Evolutionary conservation across 495 filamentous ascomycete species (phyloP).

Genomic region (Penicillium roqueforti): DNA sequence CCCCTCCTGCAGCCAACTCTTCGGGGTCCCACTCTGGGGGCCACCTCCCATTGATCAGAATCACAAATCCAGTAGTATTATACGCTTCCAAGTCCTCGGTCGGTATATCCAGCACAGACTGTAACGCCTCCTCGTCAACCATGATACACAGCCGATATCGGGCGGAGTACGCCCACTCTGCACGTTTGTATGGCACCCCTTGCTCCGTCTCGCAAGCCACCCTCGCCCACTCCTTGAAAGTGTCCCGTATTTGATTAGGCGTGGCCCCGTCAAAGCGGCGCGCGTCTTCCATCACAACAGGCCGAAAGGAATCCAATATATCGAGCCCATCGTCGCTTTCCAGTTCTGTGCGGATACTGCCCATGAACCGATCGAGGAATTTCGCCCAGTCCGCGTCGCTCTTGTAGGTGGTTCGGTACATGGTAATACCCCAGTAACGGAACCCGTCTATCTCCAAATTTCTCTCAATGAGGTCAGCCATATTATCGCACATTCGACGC

Average conservation of each 20-base stretch:
- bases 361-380: constrained; percentile 4
- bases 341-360: not conserved
- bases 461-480: constrained; percentile 7
- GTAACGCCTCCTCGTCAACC: constrained; percentile 9
- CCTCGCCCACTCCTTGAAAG: constrained; percentile 8
- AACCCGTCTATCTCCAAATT: constrained; percentile 7
- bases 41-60: constrained; percentile 9
- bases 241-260: constrained; percentile 1
- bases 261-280: constrained; percentile 1
- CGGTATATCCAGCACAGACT: constrained; percentile 11
- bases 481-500: not conserved
- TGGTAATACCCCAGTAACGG: constrained; percentile 9
- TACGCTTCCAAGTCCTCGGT: constrained; percentile 5
- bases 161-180: not conserved
- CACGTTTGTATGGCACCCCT: constrained; percentile 3
- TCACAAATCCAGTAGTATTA: constrained; percentile 13
- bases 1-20: not conserved
- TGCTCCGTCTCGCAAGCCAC: constrained; percentile 4
- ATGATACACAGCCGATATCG: constrained; percentile 12
- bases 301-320: constrained; percentile 4
- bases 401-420: constrained; percentile 12
- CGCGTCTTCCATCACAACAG: constrained; percentile 4
- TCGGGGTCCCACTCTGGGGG: constrained; percentile 3
- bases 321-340: constrained; percentile 7
- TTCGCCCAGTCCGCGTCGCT: constrained; percentile 9